These are phyloP conservation scores for Ogataea pilisensis DNA, from an alignment of 805 yeast species.

Conservation along the genomic window DNA sequence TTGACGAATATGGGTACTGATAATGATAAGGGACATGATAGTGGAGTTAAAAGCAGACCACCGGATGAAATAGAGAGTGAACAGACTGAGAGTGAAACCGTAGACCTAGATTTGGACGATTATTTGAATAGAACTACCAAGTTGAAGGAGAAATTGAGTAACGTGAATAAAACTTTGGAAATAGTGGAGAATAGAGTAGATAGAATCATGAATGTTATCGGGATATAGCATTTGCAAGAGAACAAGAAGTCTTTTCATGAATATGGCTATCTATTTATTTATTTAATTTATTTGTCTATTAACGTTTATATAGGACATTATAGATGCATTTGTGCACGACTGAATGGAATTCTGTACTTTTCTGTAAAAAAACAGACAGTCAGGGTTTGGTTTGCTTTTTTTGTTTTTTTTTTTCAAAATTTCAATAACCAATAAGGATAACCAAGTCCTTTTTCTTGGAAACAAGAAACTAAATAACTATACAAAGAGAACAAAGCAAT, in stretches of 20 bases:
- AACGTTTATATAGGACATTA: too few relatives aligned
- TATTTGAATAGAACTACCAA: conserved; percentile 23
- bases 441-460: conserved; percentile 64
- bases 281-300: too few relatives aligned
- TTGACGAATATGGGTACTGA: conserved; percentile 8
- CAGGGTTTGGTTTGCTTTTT: too few relatives aligned
- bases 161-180: conserved; percentile 28
- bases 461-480: conserved; percentile 62
- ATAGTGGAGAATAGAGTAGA: conserved; percentile 36
- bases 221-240: conserved; percentile 1
- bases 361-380: too few relatives aligned
- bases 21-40: not conserved
- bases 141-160: conserved; percentile 22
- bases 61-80: conserved; percentile 11
- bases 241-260: conserved; percentile 1
- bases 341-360: too few relatives aligned
- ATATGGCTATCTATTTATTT: not conserved
- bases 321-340: too few relatives aligned
- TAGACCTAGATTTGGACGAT: conserved; percentile 10
- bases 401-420: too few relatives aligned
- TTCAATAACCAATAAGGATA: conserved; percentile 65
- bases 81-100: conserved; percentile 15
- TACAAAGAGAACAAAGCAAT: conserved; percentile 49
- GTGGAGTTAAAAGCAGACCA: not conserved
- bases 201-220: conserved; percentile 19